Conservation (phyloP, 208 protist genomes). For the Trypanosoma rangeli region DNA sequence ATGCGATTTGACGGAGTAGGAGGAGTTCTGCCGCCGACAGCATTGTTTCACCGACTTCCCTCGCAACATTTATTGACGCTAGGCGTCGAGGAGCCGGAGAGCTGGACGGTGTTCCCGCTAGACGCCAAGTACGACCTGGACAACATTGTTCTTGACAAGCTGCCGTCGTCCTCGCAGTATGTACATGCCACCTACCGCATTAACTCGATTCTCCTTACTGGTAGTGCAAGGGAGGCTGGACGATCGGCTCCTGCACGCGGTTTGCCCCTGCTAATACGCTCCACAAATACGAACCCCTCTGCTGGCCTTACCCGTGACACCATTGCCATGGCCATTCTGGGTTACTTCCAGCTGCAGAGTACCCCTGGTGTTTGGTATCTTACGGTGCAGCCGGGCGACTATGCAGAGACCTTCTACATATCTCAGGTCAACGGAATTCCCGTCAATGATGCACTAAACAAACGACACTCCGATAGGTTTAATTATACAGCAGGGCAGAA, state of each 20-base stretch:
- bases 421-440: slow-evolving; percentile 25
- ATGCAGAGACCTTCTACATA: slow-evolving; percentile 64
- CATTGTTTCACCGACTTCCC: slow-evolving; percentile 60
- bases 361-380: slow-evolving; percentile 90
- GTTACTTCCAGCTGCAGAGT: slow-evolving; percentile 97
- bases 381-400: slow-evolving; percentile 54
- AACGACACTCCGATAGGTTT: neutral
- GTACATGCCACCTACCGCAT: slow-evolving; percentile 86
- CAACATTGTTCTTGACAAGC: slow-evolving; percentile 93
- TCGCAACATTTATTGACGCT: slow-evolving; percentile 64
- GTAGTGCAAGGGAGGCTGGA: slow-evolving; percentile 41
- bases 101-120: slow-evolving; percentile 86
- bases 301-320: slow-evolving; percentile 76
- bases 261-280: slow-evolving; percentile 77
- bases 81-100: slow-evolving; percentile 86
- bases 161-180: slow-evolving; percentile 32
- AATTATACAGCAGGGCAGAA: slow-evolving; percentile 30
- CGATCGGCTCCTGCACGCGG: slow-evolving; percentile 42
- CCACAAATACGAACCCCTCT: slow-evolving; percentile 7
- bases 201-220: slow-evolving; percentile 90
- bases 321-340: slow-evolving; percentile 96
- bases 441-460: slow-evolving; percentile 16
- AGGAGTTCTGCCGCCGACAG: slow-evolving; percentile 46
- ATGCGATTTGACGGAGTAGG: slow-evolving; percentile 77
- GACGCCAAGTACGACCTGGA: slow-evolving; percentile 92